Evolutionary conservation across 208 protist species (phyloP).

Genomic region (Crithidia acanthocephali): DNA sequence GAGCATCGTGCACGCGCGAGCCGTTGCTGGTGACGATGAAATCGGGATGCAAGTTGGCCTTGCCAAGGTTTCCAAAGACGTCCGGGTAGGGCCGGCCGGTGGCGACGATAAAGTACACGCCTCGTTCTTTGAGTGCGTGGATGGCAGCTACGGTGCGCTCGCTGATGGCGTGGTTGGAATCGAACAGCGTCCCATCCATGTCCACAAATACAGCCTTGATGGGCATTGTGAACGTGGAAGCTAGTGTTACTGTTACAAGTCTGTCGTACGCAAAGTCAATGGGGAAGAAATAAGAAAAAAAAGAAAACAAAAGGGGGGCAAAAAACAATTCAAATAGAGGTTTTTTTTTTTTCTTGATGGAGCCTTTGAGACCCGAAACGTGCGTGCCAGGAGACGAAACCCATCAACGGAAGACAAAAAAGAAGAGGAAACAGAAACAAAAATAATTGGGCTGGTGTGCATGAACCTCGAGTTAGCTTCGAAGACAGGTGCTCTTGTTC

Average conservation of each 20-base stretch:
- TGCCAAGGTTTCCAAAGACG: constrained; percentile 63
- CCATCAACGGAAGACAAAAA: not conserved
- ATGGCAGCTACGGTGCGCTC: constrained; percentile 42
- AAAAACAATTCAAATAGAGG: too few relatives aligned
- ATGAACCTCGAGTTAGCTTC: too few relatives aligned
- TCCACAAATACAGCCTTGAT: constrained; percentile 55
- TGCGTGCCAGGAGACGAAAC: too few relatives aligned
- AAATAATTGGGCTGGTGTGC: not conserved
- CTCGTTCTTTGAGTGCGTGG: constrained; percentile 24
- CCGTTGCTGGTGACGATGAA: constrained; percentile 85
- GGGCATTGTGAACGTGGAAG: constrained; percentile 8
- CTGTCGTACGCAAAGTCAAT: not conserved
- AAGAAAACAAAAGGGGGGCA: not conserved
- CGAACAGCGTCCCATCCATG: constrained; percentile 74
- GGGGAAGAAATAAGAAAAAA: not conserved
- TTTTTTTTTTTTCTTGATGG: too few relatives aligned
- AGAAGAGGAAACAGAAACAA: not conserved
- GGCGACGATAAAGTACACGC: constrained; percentile 53
- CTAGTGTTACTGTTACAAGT: too few relatives aligned
- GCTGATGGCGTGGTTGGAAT: constrained; percentile 38
- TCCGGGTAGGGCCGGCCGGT: constrained; percentile 68
- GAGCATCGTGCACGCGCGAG: constrained; percentile 51
- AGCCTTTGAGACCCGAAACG: too few relatives aligned
- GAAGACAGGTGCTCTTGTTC: too few relatives aligned
- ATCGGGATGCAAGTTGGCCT: constrained; percentile 38